Conservation (phyloP, 768 basidiomycete species). For the Pleurotus djamor region DNA sequence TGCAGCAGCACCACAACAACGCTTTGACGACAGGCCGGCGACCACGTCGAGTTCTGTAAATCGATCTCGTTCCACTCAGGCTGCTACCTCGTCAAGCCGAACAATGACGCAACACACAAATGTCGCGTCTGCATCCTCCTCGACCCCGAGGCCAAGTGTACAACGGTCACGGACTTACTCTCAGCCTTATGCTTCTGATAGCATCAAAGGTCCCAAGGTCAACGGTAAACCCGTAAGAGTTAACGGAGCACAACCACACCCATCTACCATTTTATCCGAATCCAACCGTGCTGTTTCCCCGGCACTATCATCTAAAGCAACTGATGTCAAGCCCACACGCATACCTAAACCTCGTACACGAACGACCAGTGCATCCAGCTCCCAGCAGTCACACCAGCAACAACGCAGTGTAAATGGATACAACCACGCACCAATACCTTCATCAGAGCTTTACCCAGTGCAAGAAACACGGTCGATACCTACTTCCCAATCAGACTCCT, state of each 20-base stretch:
- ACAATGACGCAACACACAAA: neutral
- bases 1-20: slow-evolving; percentile 8
- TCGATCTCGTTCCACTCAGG: neutral
- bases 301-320: slow-evolving; percentile 22
- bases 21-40: neutral
- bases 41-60: neutral
- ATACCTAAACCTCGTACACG: slow-evolving; percentile 39
- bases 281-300: slow-evolving; percentile 41
- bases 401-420: slow-evolving; percentile 12
- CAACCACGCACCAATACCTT: slow-evolving; percentile 14
- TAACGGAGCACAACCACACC: slow-evolving; percentile 25
- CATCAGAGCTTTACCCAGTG: slow-evolving; percentile 22
- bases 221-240: slow-evolving; percentile 13
- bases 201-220: slow-evolving; percentile 19
- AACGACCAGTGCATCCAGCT: slow-evolving; percentile 17
- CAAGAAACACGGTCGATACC: slow-evolving; percentile 20
- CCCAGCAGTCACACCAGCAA: slow-evolving; percentile 11
- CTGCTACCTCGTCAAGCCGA: slow-evolving; percentile 15
- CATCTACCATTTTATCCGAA: slow-evolving; percentile 26
- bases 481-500: slow-evolving; percentile 22
- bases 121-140: slow-evolving; percentile 12
- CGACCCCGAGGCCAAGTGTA: slow-evolving; percentile 25
- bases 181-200: slow-evolving; percentile 50
- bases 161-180: slow-evolving; percentile 67
- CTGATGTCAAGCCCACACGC: slow-evolving; percentile 45